Conservation (phyloP, 148 eudicot genomes). For the Vaccinium corymbosum region DNA sequence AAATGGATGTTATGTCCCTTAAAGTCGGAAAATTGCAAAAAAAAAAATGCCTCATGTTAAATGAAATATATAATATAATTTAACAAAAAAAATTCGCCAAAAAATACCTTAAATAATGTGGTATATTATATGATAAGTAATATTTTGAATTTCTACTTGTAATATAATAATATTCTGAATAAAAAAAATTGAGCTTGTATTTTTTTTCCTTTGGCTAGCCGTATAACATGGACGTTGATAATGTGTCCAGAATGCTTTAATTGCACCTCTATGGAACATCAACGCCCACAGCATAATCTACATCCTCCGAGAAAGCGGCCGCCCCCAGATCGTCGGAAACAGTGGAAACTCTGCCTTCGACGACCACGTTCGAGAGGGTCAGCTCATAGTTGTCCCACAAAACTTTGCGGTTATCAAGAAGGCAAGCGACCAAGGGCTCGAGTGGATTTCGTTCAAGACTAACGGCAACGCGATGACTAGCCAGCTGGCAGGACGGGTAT, state of each 20-base stretch:
- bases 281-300: slow-evolving; percentile 55
- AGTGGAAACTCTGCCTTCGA: slow-evolving; percentile 43
- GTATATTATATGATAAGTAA: too few relatives aligned
- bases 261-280: slow-evolving; percentile 55
- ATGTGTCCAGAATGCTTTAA: slow-evolving; percentile 43
- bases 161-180: too few relatives aligned
- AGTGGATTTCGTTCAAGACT: slow-evolving; percentile 58
- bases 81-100: too few relatives aligned
- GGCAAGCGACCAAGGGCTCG: slow-evolving; percentile 49
- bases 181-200: too few relatives aligned
- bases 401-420: slow-evolving; percentile 44
- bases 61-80: too few relatives aligned
- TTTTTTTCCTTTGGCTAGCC: too few relatives aligned
- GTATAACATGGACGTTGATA: neutral
- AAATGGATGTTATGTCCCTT: too few relatives aligned
- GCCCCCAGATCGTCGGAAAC: slow-evolving; percentile 43
- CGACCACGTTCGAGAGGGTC: slow-evolving; percentile 44
- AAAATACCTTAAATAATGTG: too few relatives aligned
- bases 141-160: neutral
- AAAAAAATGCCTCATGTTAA: too few relatives aligned
- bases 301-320: slow-evolving; percentile 40
- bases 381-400: slow-evolving; percentile 57
- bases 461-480: slow-evolving; percentile 34
- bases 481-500: slow-evolving; percentile 41
- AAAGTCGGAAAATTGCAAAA: too few relatives aligned